Evolutionary conservation across 2,329 filamentous ascomycete genomes (phyloP).

Genomic region (Nigrospora oryzae): DNA sequence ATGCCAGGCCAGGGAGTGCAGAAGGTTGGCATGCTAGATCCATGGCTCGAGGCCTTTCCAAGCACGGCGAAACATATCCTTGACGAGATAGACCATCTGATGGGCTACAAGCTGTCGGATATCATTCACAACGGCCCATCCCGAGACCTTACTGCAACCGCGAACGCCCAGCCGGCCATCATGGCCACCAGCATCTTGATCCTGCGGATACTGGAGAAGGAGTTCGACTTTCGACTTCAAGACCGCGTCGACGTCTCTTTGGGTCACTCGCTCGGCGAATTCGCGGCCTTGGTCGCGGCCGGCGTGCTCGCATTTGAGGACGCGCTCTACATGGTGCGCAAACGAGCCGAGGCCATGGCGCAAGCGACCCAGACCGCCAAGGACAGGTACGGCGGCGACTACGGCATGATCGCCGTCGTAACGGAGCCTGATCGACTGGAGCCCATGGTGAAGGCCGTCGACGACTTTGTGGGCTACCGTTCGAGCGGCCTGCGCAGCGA

Average conservation of each 20-base stretch:
- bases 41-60: slow-evolving; percentile 85
- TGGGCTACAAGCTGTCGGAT: slow-evolving; percentile 66
- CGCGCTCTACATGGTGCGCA: slow-evolving; percentile 67
- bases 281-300: slow-evolving; percentile 79
- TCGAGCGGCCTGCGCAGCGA: slow-evolving; percentile 60
- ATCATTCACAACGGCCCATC: slow-evolving; percentile 77
- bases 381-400: slow-evolving; percentile 64
- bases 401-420: slow-evolving; percentile 90
- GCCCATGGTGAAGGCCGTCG: slow-evolving; percentile 62
- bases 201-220: slow-evolving; percentile 73
- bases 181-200: slow-evolving; percentile 93
- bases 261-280: slow-evolving; percentile 88
- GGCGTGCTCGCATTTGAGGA: slow-evolving; percentile 73
- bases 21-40: slow-evolving; percentile 75
- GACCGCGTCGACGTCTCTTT: slow-evolving; percentile 74
- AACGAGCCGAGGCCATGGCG: slow-evolving; percentile 76
- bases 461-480: slow-evolving; percentile 68
- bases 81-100: slow-evolving; percentile 74
- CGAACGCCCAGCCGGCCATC: slow-evolving; percentile 89
- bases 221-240: slow-evolving; percentile 68
- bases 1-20: slow-evolving; percentile 75
- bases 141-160: slow-evolving; percentile 67
- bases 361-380: slow-evolving; percentile 61
- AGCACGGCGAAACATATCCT: slow-evolving; percentile 65
- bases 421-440: slow-evolving; percentile 74